phyloP scores from a whole-genome alignment of 2,329 filamentous ascomycete species.

The Lachnellula occidentalis region DNA sequence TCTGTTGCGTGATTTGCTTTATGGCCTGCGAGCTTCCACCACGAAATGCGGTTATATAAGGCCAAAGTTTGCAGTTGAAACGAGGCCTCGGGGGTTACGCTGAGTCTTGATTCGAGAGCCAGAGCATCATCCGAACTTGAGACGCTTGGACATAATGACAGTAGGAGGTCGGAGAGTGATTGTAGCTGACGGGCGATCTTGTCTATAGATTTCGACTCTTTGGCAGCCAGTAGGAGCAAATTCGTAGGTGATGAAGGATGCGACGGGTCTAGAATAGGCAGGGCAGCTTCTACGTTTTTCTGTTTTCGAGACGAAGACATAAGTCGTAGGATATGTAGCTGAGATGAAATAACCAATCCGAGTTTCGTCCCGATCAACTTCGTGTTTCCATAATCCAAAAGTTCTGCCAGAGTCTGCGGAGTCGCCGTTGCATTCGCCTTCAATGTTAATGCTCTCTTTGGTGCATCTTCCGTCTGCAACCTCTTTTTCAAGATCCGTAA shows the following conservation, averaged over 20 bases:
- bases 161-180: conserved; percentile 56
- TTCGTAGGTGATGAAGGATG: conserved; percentile 52
- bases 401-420: conserved; percentile 46
- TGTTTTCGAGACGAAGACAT: conserved; percentile 56
- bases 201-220: conserved; percentile 39
- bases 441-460: conserved; percentile 22
- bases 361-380: conserved; percentile 41
- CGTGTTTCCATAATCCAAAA: conserved; percentile 55
- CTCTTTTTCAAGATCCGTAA: conserved; percentile 59
- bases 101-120: conserved; percentile 48
- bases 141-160: conserved; percentile 63
- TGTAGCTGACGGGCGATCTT: conserved; percentile 65
- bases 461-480: conserved; percentile 43
- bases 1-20: conserved; percentile 57
- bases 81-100: conserved; percentile 49
- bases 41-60: conserved; percentile 54
- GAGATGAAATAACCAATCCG: conserved; percentile 54
- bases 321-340: conserved; percentile 60
- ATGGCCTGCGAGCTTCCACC: conserved; percentile 60
- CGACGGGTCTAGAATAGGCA: conserved; percentile 49
- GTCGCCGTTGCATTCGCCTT: conserved; percentile 33
- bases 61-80: conserved; percentile 61
- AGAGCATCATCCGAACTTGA: conserved; percentile 55
- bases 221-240: conserved; percentile 44
- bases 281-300: conserved; percentile 49